Conservation (phyloP, 2,329 filamentous ascomycete species). For the Thelonectria discophora region DNA sequence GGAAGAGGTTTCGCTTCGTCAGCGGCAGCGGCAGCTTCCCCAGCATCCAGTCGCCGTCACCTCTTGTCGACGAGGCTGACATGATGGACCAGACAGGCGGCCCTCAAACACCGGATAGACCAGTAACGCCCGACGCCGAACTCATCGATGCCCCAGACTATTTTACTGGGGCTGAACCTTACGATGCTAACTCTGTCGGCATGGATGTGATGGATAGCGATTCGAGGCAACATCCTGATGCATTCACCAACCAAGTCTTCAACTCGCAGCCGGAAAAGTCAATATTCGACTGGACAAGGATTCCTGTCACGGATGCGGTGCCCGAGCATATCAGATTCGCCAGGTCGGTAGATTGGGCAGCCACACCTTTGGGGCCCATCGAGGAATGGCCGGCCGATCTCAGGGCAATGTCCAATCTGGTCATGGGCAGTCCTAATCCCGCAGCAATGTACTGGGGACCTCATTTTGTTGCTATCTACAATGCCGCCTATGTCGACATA, state of each 20-base stretch:
- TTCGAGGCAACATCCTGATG: constrained; percentile 50
- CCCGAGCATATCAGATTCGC: constrained; percentile 78
- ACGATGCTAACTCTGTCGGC: constrained; percentile 19
- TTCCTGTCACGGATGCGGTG: constrained; percentile 69
- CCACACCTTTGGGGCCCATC: constrained; percentile 78
- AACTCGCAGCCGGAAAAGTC: constrained; percentile 50
- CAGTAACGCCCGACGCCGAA: constrained; percentile 46
- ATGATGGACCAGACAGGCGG: constrained; percentile 47
- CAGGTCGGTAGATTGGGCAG: constrained; percentile 75
- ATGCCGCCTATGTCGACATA: constrained; percentile 75
- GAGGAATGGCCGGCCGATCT: constrained; percentile 77
- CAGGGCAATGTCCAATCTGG: constrained; percentile 80
- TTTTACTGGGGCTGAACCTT: constrained; percentile 49
- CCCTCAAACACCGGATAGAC: constrained; percentile 50
- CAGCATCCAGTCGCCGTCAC: constrained; percentile 50
- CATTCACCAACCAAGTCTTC: constrained; percentile 54
- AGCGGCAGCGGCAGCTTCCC: constrained; percentile 59
- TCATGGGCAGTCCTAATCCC: constrained; percentile 81
- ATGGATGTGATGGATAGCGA: constrained; percentile 40
- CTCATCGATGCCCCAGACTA: constrained; percentile 51
- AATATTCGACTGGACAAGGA: constrained; percentile 84
- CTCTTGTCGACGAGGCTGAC: constrained; percentile 49
- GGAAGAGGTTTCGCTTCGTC: constrained; percentile 73
- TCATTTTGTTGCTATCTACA: constrained; percentile 74
- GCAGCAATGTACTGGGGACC: constrained; percentile 83